Base-by-base conservation (phyloP, 495 filamentous ascomycete species). In the Xylaria palmicola region DNA sequence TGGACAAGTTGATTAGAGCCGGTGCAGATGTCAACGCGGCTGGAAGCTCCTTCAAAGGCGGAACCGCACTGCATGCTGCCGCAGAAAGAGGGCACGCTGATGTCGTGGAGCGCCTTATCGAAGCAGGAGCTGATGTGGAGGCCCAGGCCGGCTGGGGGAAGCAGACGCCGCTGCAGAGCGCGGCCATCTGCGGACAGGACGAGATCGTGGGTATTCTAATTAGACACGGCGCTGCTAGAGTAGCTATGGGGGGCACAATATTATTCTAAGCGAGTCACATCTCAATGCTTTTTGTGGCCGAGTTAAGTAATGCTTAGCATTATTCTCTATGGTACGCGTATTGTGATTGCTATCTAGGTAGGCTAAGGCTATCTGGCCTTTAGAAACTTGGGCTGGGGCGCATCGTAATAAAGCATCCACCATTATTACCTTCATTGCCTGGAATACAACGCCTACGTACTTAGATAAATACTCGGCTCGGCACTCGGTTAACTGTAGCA, bases 11-110 rank as follows among this genome's bases (percentile, higher is more conserved):
- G 10, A 50, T 76, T 17, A 59, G 56, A 37, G 62, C 58, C 19
- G 69, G 70, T 9, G 72, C 74, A 8, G 62, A 74, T 15, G 57
- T 70, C 44, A 72, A 74, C 49, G 59, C 65, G 8, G 19, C 53
- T 39, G 68, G 68, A 26, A 68, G 63, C 40, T 56, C 59, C 3
- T 64, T 63, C 20, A 56, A 62, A 32, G 68, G 65, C 0, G 62
- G 62, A 5, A 61, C 66, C 6, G 72, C 72, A 0, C 58, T 71
- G 32, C 61, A 67, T 30, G 64, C 66, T 9, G 73, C 72, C 2
- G 66, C 67, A 2, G 68, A 65, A 39, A 55, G 19, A 22, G 70
- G 71, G 4, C 65, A 70, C 47, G 15, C 55, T 6, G 59, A 62
- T 17, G 50, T 70, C 3, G 67, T 70, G 10, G 9, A 62, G 39